These are phyloP conservation scores for Boletus bicolor DNA, from an alignment of 768 basidiomycete genomes.

Conservation along the genomic window DNA sequence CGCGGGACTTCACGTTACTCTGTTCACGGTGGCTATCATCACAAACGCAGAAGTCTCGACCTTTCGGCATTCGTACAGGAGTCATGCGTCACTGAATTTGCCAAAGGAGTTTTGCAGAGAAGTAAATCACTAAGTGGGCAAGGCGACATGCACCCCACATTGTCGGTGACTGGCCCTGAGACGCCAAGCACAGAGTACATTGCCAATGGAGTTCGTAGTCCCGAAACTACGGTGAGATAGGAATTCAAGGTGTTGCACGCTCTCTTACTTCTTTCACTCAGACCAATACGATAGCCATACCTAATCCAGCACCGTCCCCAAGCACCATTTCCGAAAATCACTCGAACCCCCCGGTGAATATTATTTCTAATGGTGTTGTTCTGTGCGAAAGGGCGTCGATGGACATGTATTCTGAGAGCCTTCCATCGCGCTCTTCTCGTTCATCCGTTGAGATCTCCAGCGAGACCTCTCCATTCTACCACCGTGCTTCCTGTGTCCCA, in stretches of 20 bases:
- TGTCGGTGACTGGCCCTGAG: background rate
- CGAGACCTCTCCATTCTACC: background rate
- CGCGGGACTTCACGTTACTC: background rate
- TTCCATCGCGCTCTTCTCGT: background rate
- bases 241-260: background rate
- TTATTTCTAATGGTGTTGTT: background rate
- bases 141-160: background rate
- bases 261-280: constrained; percentile 2
- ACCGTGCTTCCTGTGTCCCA: background rate
- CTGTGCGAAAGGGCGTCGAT: background rate
- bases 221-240: constrained; percentile 6
- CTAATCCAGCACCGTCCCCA: background rate
- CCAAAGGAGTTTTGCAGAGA: constrained; percentile 20
- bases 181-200: background rate
- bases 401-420: background rate
- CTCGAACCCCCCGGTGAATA: background rate
- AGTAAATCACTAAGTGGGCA: constrained; percentile 29
- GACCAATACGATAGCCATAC: background rate
- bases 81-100: background rate
- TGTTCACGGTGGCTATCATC: background rate
- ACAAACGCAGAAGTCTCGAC: constrained; percentile 19
- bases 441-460: background rate
- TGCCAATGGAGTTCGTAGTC: background rate
- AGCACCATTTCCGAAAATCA: background rate
- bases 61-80: constrained; percentile 1